phyloP scores from a whole-genome alignment of 345 rosid genomes.

The Boechera stricta region DNA sequence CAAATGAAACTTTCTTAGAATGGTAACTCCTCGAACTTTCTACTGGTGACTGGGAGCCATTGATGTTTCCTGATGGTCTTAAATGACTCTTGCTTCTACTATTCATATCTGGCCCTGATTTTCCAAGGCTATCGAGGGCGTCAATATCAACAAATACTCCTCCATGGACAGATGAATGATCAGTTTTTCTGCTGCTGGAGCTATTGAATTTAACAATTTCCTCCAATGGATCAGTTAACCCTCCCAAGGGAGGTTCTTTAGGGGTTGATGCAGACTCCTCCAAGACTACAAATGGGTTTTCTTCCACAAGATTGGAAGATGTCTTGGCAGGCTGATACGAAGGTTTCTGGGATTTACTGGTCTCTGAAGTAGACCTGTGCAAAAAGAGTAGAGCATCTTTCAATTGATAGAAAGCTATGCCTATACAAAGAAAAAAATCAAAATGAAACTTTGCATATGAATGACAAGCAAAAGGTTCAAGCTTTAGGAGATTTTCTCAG shows the following conservation, averaged over 20 bases:
- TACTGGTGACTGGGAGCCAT: constrained; percentile 50
- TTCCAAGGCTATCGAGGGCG: constrained; percentile 68
- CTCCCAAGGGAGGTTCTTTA: constrained; percentile 48
- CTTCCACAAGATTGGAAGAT: constrained; percentile 51
- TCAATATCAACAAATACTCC: constrained; percentile 70
- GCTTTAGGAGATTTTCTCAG: background rate
- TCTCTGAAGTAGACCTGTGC: constrained; percentile 56
- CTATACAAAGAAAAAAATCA: background rate
- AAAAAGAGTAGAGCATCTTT: constrained; percentile 24
- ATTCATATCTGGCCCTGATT: constrained; percentile 56
- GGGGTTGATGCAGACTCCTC: constrained; percentile 60
- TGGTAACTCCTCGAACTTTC: constrained; percentile 50
- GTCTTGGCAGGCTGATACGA: constrained; percentile 49
- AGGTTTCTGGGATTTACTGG: constrained; percentile 44
- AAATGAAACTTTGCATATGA: background rate
- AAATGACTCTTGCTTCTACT: constrained; percentile 58
- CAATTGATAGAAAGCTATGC: constrained; percentile 5
- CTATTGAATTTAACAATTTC: constrained; percentile 53
- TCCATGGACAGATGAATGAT: constrained; percentile 49
- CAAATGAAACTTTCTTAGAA: constrained; percentile 51
- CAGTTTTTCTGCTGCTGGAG: constrained; percentile 45
- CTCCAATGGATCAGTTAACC: constrained; percentile 55
- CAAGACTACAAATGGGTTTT: constrained; percentile 64
- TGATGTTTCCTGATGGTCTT: constrained; percentile 53
- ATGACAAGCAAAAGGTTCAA: background rate